Evolutionary conservation across 2,329 filamentous ascomycete species (phyloP), one percentile per base, ranked within the genome.

Genomic region (Penicillium corylophilum): DNA sequence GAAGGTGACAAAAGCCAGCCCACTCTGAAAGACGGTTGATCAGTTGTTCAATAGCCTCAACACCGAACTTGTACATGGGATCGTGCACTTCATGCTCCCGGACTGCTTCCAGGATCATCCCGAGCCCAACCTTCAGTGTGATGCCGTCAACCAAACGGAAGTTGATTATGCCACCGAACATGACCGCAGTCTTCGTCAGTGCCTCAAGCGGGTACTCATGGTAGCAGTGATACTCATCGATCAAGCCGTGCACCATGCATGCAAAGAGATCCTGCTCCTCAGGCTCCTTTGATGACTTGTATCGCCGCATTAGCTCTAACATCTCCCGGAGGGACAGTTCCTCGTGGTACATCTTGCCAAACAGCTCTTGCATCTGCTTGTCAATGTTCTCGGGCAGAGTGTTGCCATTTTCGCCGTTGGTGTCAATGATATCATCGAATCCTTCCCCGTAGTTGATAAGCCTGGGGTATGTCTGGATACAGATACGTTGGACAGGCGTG

Each of bases 61-160:
- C 81, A 10, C 95, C 94, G 68, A 99, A 99, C 65, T 96, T 96
- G 77, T 94, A 97, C 94, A 99, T 97, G 1, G 90, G 86, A 54
- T 92, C 86, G 28, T 95, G 88, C 0, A 88, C 84, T 28, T 82
- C 77, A 64, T 94, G 90, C 57, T 96, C 91, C 58, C 90, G 83
- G 22, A 99, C 91, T 12, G 94, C 90, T 70, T 99, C 92, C n/a
- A 97, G 78, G 57, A 99, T 95, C 90, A 99, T 96, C 15, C 89
- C 91, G 15, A 97, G 78, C n/a, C 90, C 94, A 50, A 96, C 91
- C 67, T 96, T 91, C 29, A 97, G 83, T 3, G 94, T 90, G 16
- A 99, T 83, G 38, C 91, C 88, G 5, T 91, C 90, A 45, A 99
- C 88, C 6, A 99, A 81, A 65, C 92, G 91, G 74, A 90, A 94